Percentiles rank a stretch among this genome's conserved stretches.
Evolutionary conservation across 116 monocot species (phyloP).

Genomic region (Dioscorea cayenensis): DNA sequence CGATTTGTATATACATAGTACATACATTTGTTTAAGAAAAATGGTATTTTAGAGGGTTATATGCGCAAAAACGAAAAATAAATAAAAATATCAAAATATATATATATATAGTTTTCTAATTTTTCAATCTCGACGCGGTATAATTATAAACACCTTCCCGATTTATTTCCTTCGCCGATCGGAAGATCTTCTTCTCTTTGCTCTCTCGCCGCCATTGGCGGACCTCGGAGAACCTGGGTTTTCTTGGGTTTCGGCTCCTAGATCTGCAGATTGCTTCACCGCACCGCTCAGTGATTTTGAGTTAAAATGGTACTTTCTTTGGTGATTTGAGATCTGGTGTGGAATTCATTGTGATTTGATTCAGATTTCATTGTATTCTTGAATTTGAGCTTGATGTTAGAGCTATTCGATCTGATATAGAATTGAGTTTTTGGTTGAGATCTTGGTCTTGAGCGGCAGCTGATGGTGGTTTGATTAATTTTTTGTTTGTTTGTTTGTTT

Average conservation of each 20-base stretch:
- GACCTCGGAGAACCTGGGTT: too few species aligned
- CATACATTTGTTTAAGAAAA: too few species aligned
- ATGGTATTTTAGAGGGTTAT: too few species aligned
- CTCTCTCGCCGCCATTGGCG: background rate
- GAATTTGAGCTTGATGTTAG: background rate
- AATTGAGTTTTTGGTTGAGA: conserved; percentile 8
- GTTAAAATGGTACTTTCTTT: background rate
- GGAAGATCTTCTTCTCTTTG: background rate
- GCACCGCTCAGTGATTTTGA: background rate
- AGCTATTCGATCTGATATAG: background rate
- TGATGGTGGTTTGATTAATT: conserved; percentile 4
- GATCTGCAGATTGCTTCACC: background rate
- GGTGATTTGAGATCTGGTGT: background rate
- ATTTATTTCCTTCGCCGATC: background rate
- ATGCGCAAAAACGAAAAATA: too few species aligned
- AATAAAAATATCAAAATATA: too few species aligned
- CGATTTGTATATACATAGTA: too few species aligned
- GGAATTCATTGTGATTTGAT: background rate
- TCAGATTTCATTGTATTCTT: background rate
- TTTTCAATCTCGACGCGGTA: too few species aligned
- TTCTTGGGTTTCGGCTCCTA: background rate
- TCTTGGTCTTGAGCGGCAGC: background rate
- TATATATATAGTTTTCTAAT: too few species aligned
- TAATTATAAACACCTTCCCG: too few species aligned
- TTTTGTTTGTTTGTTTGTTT: conserved; percentile 3